Evolutionary conservation across 2,329 filamentous ascomycete species (phyloP).

Genomic region (Fusarium abutilonis): DNA sequence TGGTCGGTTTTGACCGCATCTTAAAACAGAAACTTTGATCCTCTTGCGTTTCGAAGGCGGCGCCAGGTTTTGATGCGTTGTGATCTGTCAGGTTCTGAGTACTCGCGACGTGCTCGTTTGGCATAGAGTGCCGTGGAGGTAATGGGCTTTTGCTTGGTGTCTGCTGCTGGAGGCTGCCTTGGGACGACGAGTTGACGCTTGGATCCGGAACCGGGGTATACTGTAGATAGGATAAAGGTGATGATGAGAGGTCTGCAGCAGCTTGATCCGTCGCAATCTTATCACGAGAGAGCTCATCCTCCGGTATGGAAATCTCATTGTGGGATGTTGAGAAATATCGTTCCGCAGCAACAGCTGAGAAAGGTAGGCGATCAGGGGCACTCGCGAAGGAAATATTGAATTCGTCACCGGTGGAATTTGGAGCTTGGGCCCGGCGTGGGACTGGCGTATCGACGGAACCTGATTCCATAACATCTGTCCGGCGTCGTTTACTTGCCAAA

Average conservation of each 20-base stretch:
- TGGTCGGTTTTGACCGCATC: slow-evolving; percentile 24
- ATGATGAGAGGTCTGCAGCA: slow-evolving; percentile 40
- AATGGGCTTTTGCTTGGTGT: slow-evolving; percentile 14
- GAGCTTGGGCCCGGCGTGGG: slow-evolving; percentile 13
- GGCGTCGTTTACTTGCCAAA: slow-evolving; percentile 45
- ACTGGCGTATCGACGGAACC: slow-evolving; percentile 38
- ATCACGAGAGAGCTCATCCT: slow-evolving; percentile 31
- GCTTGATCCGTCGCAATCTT: slow-evolving; percentile 25
- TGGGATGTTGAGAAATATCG: slow-evolving; percentile 2
- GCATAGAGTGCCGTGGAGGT: neutral
- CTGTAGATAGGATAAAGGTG: slow-evolving; percentile 44
- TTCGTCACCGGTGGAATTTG: neutral
- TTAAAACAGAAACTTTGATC: slow-evolving; percentile 51
- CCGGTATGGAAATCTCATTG: slow-evolving; percentile 7
- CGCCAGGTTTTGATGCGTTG: neutral
- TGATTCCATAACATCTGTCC: slow-evolving; percentile 36
- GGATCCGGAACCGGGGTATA: slow-evolving; percentile 8
- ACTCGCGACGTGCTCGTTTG: neutral
- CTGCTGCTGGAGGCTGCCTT: slow-evolving; percentile 7
- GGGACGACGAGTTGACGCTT: slow-evolving; percentile 18
- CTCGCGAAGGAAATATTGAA: slow-evolving; percentile 37
- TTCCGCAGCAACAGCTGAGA: slow-evolving; percentile 11
- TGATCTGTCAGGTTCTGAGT: neutral
- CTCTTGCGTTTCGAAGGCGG: slow-evolving; percentile 45
- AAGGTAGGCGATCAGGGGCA: slow-evolving; percentile 31